Evolutionary conservation across 331 rosid genomes (phyloP).

Genomic region (Malus hybrid): DNA sequence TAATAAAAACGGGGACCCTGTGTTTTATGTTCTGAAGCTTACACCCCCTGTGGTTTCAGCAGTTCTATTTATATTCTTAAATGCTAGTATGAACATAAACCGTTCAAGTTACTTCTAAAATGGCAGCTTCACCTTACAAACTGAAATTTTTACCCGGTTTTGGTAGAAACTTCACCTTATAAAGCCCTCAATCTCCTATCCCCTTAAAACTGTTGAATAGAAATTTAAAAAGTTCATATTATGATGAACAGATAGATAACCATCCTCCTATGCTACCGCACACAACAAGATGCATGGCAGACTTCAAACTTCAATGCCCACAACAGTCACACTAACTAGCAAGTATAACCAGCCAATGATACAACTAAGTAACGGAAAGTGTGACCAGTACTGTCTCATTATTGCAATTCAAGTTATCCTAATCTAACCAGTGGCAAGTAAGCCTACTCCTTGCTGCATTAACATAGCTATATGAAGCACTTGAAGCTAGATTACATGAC

Average conservation of each 20-base stretch:
- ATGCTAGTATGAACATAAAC: neutral
- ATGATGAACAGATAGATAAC: neutral
- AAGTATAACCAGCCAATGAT: neutral
- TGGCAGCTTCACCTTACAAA: neutral
- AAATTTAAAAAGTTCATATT: neutral
- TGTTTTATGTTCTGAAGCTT: neutral
- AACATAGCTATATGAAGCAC: neutral
- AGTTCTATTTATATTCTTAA: neutral
- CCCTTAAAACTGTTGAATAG: neutral
- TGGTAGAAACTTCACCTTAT: neutral
- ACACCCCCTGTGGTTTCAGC: neutral
- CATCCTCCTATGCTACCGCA: neutral
- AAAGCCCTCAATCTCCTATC: neutral
- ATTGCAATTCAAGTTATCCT: neutral
- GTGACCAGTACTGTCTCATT: too few species aligned
- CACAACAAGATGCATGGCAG: too few species aligned
- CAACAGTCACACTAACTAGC: neutral
- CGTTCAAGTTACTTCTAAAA: neutral
- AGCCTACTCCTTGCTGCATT: neutral
- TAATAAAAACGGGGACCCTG: neutral
- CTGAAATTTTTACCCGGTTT: neutral
- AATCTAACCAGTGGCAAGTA: neutral
- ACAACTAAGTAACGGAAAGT: too few species aligned
- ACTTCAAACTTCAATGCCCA: too few species aligned
- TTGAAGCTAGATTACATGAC: neutral